phyloP scores from a whole-genome alignment of 2,329 filamentous ascomycete species.

The Aspergillus sp. region DNA sequence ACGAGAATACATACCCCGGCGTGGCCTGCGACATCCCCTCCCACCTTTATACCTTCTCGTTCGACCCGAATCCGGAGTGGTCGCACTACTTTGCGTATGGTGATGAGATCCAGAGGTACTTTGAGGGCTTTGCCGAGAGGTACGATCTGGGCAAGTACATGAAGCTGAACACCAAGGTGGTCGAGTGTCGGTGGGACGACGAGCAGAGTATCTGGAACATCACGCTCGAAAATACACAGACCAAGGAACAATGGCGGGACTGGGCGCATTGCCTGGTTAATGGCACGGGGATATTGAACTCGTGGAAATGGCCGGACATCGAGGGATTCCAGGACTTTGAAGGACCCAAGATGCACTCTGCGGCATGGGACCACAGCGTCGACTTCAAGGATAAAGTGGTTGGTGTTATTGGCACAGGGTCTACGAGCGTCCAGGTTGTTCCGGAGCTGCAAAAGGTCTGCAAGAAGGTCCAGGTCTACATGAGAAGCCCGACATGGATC shows the following conservation, averaged over 20 bases:
- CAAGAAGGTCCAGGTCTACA: constrained; percentile 8
- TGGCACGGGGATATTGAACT: constrained; percentile 32
- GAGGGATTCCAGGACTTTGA: constrained; percentile 44
- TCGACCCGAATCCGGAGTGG: constrained; percentile 22
- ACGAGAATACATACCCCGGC: constrained; percentile 6
- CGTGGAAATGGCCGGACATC: constrained; percentile 45
- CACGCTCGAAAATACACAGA: constrained; percentile 18
- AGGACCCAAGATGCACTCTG: constrained; percentile 41
- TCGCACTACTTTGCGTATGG: constrained; percentile 19
- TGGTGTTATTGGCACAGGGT: constrained; percentile 29
- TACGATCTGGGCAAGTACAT: constrained; percentile 25
- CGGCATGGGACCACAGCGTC: constrained; percentile 35
- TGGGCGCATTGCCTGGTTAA: constrained; percentile 3
- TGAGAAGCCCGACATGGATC: constrained; percentile 9
- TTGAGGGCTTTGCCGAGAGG: constrained; percentile 17
- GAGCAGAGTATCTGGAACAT: constrained; percentile 8
- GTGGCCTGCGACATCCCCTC: constrained; percentile 11
- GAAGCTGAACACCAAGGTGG: background rate
- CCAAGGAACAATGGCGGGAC: background rate
- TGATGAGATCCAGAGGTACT: constrained; percentile 17
- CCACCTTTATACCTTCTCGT: constrained; percentile 10
- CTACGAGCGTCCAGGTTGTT: constrained; percentile 34
- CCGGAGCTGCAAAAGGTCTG: constrained; percentile 21
- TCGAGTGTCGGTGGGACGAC: constrained; percentile 15
- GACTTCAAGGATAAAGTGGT: constrained; percentile 27